Conservation (phyloP, 805 yeast species). For the Saccharomycopsis capsularis region DNA sequence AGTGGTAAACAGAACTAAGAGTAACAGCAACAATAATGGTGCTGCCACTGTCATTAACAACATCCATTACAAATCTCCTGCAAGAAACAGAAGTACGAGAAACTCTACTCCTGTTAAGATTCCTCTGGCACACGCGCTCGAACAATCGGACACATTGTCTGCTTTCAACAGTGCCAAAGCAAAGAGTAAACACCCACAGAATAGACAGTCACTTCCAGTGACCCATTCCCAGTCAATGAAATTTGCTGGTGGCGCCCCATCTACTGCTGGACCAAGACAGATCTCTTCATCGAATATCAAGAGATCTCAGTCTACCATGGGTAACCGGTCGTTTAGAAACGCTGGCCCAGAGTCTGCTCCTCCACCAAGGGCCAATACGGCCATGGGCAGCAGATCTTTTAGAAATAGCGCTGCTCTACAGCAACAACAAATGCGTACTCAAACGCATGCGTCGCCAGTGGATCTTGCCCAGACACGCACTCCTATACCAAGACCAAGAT, state of each 20-base stretch:
- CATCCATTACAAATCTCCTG: not conserved
- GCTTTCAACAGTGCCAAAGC: not conserved
- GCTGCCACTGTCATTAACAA: not conserved
- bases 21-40: not conserved
- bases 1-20: not conserved
- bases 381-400: not conserved
- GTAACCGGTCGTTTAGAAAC: slow-evolving; percentile 9
- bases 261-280: not conserved
- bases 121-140: slow-evolving; percentile 16
- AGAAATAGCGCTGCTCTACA: not conserved
- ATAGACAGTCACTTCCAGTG: slow-evolving; percentile 2
- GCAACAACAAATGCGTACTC: not conserved
- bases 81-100: slow-evolving; percentile 8
- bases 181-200: not conserved
- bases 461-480: too few species aligned
- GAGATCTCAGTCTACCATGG: slow-evolving; percentile 16
- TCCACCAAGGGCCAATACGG: too few species aligned
- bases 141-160: slow-evolving; percentile 6
- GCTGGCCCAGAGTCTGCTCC: too few species aligned
- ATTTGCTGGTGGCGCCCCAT: not conserved
- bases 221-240: not conserved
- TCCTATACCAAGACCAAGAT: not conserved
- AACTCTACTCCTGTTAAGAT: slow-evolving; percentile 14
- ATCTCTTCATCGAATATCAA: not conserved
- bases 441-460: too few species aligned